phyloP scores from a whole-genome alignment of 352 stramenopile species.

The Phytophthora crassamura region DNA sequence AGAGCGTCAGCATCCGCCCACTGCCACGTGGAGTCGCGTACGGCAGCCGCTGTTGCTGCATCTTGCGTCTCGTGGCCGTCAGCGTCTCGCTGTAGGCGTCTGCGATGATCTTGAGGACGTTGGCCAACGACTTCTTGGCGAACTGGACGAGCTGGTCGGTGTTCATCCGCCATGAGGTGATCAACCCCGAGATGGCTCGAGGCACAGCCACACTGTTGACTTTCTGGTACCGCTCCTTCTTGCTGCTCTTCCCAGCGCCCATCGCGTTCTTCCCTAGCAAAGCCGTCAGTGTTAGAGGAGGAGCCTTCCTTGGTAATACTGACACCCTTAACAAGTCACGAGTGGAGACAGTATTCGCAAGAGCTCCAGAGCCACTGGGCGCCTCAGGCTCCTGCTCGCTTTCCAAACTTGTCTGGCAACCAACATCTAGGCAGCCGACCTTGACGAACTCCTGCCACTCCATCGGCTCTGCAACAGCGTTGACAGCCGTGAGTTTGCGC shows the following conservation, averaged over 20 bases:
- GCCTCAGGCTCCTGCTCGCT: conserved; percentile 18
- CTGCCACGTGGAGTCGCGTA: conserved; percentile 32
- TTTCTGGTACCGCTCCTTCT: conserved; percentile 80
- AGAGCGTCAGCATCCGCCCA: conserved; percentile 53
- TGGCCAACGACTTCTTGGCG: conserved; percentile 72
- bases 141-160: conserved; percentile 82
- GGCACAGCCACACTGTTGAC: conserved; percentile 75
- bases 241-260: conserved; percentile 21
- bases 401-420: conserved; percentile 56
- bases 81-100: conserved; percentile 83
- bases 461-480: conserved; percentile 65
- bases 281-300: conserved; percentile 56
- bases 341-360: background rate
- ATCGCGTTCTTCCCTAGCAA: conserved; percentile 47
- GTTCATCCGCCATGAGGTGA: conserved; percentile 88
- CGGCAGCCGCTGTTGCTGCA: conserved; percentile 28
- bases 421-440: conserved; percentile 51
- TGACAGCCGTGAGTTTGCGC: conserved; percentile 61
- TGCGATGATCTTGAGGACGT: conserved; percentile 71
- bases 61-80: conserved; percentile 60
- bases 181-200: conserved; percentile 60
- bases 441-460: conserved; percentile 71
- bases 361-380: background rate
- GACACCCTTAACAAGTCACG: conserved; percentile 13
- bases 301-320: conserved; percentile 22